Conservation (phyloP, 225 moss, liverwort and hornwort species). For the Physcomitrellopsis africana region DNA sequence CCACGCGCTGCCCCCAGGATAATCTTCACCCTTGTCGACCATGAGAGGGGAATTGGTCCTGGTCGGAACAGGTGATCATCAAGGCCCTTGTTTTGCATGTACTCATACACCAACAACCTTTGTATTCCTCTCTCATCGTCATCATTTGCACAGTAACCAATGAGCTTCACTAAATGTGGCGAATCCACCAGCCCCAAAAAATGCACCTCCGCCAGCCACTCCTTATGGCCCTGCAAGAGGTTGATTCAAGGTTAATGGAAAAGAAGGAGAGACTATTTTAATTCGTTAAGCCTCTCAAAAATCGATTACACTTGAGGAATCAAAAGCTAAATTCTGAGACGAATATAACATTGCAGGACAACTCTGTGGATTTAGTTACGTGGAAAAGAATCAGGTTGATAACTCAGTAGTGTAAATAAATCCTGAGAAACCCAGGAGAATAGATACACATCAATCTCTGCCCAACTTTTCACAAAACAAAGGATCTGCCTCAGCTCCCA, state of each 20-base stretch:
- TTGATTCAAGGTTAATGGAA: constrained; percentile 4
- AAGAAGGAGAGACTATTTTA: neutral
- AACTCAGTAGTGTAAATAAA: neutral
- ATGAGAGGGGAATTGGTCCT: constrained; percentile 46
- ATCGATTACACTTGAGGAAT: neutral
- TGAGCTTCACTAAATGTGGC: constrained; percentile 56
- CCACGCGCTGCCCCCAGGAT: constrained; percentile 57
- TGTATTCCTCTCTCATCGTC: constrained; percentile 68
- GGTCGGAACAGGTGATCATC: constrained; percentile 54
- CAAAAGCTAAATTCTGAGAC: neutral
- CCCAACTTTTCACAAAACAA: neutral
- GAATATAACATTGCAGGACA: neutral
- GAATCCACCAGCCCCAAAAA: constrained; percentile 60
- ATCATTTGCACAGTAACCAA: constrained; percentile 62
- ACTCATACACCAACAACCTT: constrained; percentile 61
- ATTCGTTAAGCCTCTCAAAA: neutral
- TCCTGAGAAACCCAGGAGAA: neutral
- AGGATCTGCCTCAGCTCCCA: neutral
- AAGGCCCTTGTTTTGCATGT: constrained; percentile 57
- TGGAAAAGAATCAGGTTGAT: neutral
- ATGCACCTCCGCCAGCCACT: constrained; percentile 65
- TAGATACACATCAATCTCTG: neutral
- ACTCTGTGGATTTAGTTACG: neutral
- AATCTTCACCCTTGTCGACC: constrained; percentile 57
- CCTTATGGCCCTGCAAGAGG: constrained; percentile 57